Base-by-base conservation (phyloP, 805 yeast genomes). In the Torulaspora gathmanii region DNA sequence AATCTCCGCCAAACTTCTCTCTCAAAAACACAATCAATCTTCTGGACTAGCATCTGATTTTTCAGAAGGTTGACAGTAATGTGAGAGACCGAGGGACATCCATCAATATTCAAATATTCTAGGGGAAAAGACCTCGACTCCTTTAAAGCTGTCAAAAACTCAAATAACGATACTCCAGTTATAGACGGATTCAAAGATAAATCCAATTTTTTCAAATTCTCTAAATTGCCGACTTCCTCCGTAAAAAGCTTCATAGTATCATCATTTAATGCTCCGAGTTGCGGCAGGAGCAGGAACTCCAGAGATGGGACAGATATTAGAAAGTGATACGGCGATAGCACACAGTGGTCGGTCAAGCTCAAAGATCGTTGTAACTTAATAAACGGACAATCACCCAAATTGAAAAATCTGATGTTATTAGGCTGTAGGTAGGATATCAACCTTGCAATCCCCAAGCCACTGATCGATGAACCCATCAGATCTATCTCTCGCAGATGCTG, bases 91-190 rank as follows among this genome's bases (percentile, higher is more conserved):
- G 55, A 51, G 2, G 49, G 35, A 37, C 69, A 64, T 2, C 64
- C 63, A 43, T 63, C 57, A 5, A 63, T 44, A 15, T 43, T 43
- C 12, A 64, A 45, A 19, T 46, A 34, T 1, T 56, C 51, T 12
- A 64, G 44, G 5, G 63, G 55, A 9, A 30, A 30, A 3, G 49
- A 46, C 28, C 52, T 49, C 3, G 19, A 7, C 10, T 49, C 50
- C 30, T 46, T 51, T 3, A 63, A 44, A 8, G 47, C 46, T 19
- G 45, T 47, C 4, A 60, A 15, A 8, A 64, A 47, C n/a, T 63
- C 61, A 41, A 56, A 64, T 2, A 64, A 34, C 1, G 65, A 52
- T 8, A 55, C 63, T 11, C 69, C 69, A 1, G 63, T 54, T 15
- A 64, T 49, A 8, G 55, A 48, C n/a, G 57, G 56, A 45, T 62